Evolutionary conservation across 768 basidiomycete species (phyloP), one percentile per base, ranked within the genome.

Genomic region (Rhizopogon vinicolor): DNA sequence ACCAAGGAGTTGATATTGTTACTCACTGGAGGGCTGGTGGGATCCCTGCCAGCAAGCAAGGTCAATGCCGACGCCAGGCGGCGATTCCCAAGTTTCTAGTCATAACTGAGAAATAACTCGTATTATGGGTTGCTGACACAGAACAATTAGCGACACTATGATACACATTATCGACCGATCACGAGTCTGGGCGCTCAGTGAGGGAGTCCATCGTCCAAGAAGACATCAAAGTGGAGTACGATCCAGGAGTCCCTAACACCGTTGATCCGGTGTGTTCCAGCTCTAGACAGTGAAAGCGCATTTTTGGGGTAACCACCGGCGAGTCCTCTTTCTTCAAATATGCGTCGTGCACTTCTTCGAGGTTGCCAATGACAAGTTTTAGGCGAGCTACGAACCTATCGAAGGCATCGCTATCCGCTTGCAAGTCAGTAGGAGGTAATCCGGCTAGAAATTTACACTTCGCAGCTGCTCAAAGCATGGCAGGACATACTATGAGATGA

Each of bases 281-380:
- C 70, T 72, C 41, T 69, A 65, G 16, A 70, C 14, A 4, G 61
- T 63, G 51, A 72, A 72, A n/a, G 14, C 13, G 40, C 62, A 69
- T 63, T 44, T 37, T 18, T 0, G 70, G 65, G 6, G 69, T 62
- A 25, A 65, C 57, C 13, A 65, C 49, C 33, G 22, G 62, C 44
- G 54, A 57, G 31, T 59, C 35, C 35, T 61, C 53, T 33, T 68
- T 60, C 37, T 42, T 55, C 7, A 62, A 58, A 63, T 65, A 68
- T 46, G 61, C 57, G 0, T 70, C 65, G 50, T 77, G 78, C 46
- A 77, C 73, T 2, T 75, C 67, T 9, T 68, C 58, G 13, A 85
- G 67, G 50, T 79, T 75, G 4, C 81, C 80, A 19, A 85, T 60
- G 16, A 85, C 59, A 3, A 75, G 76, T 28, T 67, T 60, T 12